phyloP scores from a whole-genome alignment of 1,139 yeast species.

The Yamadazyma siamensis region DNA sequence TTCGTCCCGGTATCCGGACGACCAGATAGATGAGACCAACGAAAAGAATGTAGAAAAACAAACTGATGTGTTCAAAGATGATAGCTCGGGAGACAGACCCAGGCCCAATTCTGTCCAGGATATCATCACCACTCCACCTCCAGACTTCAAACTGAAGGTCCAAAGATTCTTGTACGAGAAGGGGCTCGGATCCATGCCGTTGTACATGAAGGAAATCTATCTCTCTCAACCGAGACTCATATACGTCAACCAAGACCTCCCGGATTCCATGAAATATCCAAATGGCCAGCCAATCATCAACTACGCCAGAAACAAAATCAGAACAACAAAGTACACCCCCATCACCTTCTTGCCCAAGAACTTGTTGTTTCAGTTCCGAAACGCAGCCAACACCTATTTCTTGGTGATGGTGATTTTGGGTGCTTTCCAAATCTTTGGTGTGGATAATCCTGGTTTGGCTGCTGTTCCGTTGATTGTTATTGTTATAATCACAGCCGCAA shows the following conservation, averaged over 20 bases:
- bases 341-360: conserved; percentile 85
- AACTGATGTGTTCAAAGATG: not conserved
- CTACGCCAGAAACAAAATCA: conserved; percentile 85
- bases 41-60: not conserved
- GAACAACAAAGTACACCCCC: conserved; percentile 95
- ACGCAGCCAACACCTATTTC: conserved; percentile 88
- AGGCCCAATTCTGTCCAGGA: conserved; percentile 15
- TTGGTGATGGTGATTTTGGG: conserved; percentile 78
- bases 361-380: conserved; percentile 71
- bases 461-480: conserved; percentile 94
- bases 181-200: conserved; percentile 34
- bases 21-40: too few relatives aligned
- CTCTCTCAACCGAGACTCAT: conserved; percentile 33
- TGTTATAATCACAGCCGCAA: conserved; percentile 81
- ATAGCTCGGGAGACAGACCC: conserved; percentile 1
- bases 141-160: conserved; percentile 26
- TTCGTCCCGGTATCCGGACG: too few relatives aligned
- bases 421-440: conserved; percentile 88
- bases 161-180: conserved; percentile 26
- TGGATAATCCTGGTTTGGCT: conserved; percentile 80
- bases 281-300: conserved; percentile 54
- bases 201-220: conserved; percentile 34
- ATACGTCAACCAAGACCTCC: conserved; percentile 36
- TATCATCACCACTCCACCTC: conserved; percentile 27
- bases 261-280: conserved; percentile 27